Base-by-base conservation (phyloP, 495 filamentous ascomycete species). In the Lepraria neglecta region DNA sequence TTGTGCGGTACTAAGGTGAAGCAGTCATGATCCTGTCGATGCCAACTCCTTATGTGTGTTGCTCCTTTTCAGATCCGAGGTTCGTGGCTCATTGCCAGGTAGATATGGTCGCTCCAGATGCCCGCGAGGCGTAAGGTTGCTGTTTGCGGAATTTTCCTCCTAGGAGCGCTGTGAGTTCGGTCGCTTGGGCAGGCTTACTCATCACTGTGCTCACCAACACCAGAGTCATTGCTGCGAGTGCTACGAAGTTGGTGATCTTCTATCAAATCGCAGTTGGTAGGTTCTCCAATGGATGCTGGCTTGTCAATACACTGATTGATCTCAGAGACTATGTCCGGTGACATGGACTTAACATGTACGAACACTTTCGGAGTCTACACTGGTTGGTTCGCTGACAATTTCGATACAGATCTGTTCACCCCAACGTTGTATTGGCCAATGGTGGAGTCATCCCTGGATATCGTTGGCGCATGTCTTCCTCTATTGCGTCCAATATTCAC, bases 371-470 rank as follows among this genome's bases (percentile, higher is more conserved):
- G 14, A 38, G 4, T 1, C 33, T 11, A 6, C 33, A 15, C 15
- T 28, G 3, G 11, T 11, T 21, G 10, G 4, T 17, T 3, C 28
- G 15, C 48, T 42, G n/a, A 47, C 27, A 11, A 30, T 33, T 19
- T 2, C 3, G 3, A 12, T 9, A 48, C 9, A 60, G 58, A 60
- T 42, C 3, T 60, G 27, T 44, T 60, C 24, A 43, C 58, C 0
- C 58, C 58, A 12, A 60, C 58, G 11, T 47, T 60, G 3, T 60
- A 60, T 31, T 60, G 58, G 58, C 58, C 58, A 47, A 43, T 60
- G 58, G 47, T 60, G 30, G 58, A 60, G 40, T 60, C 58, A 3
- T 60, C 58, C 27, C 46, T 60, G 4, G 58, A 45, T 2, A 42
- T 60, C 19, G 35, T 60, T 50, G 46, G 58, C 33, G 58, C 58